Evolutionary conservation across 1,139 yeast species (phyloP).

Genomic region (Eremothecium cymbalariae): DNA sequence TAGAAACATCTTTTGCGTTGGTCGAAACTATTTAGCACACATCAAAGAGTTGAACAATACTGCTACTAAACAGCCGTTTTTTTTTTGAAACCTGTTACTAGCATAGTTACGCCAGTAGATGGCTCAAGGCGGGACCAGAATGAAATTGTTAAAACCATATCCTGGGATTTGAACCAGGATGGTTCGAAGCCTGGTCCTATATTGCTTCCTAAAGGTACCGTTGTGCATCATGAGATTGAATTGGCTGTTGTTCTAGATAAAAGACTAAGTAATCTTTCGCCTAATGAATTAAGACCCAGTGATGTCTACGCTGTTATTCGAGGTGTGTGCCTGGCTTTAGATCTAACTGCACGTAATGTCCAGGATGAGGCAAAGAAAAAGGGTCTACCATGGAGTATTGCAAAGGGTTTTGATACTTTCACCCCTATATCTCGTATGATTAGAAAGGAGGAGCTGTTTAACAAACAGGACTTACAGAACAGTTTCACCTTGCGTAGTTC

Average conservation of each 20-base stretch:
- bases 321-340: constrained; percentile 82
- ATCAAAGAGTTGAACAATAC: constrained; percentile 79
- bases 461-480: constrained; percentile 49
- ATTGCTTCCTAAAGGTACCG: constrained; percentile 69
- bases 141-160: not conserved
- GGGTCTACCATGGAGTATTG: constrained; percentile 95
- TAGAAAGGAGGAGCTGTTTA: constrained; percentile 55
- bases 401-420: constrained; percentile 94
- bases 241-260: constrained; percentile 69
- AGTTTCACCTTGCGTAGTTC: constrained; percentile 42
- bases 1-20: constrained; percentile 83
- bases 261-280: constrained; percentile 53
- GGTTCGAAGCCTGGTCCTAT: constrained; percentile 54
- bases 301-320: constrained; percentile 73
- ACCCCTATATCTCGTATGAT: constrained; percentile 71
- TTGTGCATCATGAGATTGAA: constrained; percentile 90
- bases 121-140: constrained; percentile 7
- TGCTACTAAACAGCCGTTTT: constrained; percentile 78
- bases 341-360: constrained; percentile 90
- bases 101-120: constrained; percentile 39
- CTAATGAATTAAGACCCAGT: constrained; percentile 45
- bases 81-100: constrained; percentile 79
- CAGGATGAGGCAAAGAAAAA: constrained; percentile 91
- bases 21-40: constrained; percentile 94
- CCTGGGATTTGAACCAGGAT: constrained; percentile 16